Evolutionary conservation across 441 rosid species (phyloP).

Genomic region (Gossypium davidsonii): DNA sequence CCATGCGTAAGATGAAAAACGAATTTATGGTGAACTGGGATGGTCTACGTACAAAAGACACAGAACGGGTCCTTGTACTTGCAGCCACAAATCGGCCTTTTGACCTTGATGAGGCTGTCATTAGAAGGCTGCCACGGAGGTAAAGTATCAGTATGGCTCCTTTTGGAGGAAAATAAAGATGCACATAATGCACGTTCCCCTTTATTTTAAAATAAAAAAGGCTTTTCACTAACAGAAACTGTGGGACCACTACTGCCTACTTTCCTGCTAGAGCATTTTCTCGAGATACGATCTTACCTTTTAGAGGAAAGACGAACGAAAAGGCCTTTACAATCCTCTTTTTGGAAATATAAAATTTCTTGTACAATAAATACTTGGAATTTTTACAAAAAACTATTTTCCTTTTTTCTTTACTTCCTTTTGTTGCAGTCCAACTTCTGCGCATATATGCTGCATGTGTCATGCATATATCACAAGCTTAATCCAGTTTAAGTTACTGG

Average conservation of each 20-base stretch:
- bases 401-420: background rate
- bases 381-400: background rate
- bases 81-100: slow-evolving; percentile 95
- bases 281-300: background rate
- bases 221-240: background rate
- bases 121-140: slow-evolving; percentile 88
- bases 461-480: background rate
- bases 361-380: background rate
- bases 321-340: background rate
- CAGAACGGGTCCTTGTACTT: slow-evolving; percentile 76
- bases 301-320: background rate
- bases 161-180: background rate
- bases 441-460: background rate
- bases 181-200: background rate
- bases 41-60: slow-evolving; percentile 76
- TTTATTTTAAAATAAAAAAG: background rate
- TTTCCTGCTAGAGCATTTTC: background rate
- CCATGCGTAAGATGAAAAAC: slow-evolving; percentile 94
- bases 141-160: slow-evolving; percentile 13
- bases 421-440: background rate
- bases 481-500: background rate
- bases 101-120: slow-evolving; percentile 95
- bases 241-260: background rate
- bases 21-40: slow-evolving; percentile 98
- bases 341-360: slow-evolving; percentile 2